phyloP scores from a whole-genome alignment of 1,139 yeast genomes.

The Candida glucosophila region DNA sequence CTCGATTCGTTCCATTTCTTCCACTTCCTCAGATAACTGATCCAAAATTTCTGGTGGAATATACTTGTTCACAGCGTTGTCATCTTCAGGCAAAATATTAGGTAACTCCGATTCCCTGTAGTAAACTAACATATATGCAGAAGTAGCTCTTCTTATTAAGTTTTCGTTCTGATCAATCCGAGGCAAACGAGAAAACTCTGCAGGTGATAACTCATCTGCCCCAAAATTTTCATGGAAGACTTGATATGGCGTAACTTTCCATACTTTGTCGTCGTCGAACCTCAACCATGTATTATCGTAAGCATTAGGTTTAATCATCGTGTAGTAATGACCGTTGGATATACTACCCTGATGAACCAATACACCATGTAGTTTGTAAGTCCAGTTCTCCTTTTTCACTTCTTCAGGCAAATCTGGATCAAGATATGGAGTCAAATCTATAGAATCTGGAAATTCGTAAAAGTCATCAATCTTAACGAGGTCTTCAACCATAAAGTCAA shows the following conservation, averaged over 20 bases:
- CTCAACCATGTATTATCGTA: constrained; percentile 68
- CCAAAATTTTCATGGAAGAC: constrained; percentile 94
- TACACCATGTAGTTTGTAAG: constrained; percentile 83
- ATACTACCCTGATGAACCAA: constrained; percentile 94
- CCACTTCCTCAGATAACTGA: constrained; percentile 54
- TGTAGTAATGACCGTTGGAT: constrained; percentile 93
- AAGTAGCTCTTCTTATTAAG: constrained; percentile 69
- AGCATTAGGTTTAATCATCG: constrained; percentile 76
- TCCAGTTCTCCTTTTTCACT: constrained; percentile 54
- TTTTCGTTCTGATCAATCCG: constrained; percentile 58
- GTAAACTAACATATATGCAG: constrained; percentile 96
- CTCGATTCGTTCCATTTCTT: constrained; percentile 47
- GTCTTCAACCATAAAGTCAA: constrained; percentile 84
- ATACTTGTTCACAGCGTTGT: constrained; percentile 27
- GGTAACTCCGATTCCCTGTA: constrained; percentile 57
- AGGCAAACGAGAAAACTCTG: constrained; percentile 40
- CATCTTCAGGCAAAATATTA: constrained; percentile 51
- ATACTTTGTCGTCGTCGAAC: constrained; percentile 92
- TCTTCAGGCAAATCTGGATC: constrained; percentile 45
- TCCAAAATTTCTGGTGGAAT: constrained; percentile 66
- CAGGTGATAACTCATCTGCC: constrained; percentile 48
- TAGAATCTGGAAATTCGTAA: constrained; percentile 78
- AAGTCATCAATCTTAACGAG: constrained; percentile 88
- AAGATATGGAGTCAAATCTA: constrained; percentile 73
- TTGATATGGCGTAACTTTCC: constrained; percentile 74